These are phyloP conservation scores for Karstenula rhodostoma DNA, from an alignment of 2,329 filamentous ascomycete species.

Conservation along the genomic window DNA sequence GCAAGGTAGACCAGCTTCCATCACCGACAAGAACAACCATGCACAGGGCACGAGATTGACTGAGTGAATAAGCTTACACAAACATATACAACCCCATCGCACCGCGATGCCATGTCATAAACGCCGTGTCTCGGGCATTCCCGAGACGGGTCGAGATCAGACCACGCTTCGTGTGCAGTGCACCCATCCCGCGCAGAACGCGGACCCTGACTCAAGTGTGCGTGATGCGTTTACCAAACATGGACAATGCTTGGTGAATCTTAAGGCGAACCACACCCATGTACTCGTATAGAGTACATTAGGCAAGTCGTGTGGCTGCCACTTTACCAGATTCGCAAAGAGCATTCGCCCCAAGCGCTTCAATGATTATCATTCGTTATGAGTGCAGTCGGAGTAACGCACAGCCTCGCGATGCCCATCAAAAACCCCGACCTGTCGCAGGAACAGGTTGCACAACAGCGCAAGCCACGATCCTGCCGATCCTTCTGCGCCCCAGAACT, in stretches of 20 bases:
- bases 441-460: slow-evolving; percentile 1
- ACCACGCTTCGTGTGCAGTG: not conserved
- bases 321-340: not conserved
- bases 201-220: not conserved
- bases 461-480: slow-evolving; percentile 15
- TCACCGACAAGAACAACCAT: not conserved
- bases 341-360: not conserved
- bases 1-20: not conserved
- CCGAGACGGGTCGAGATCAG: not conserved
- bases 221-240: not conserved
- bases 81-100: not conserved
- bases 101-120: not conserved
- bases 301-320: not conserved
- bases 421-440: not conserved
- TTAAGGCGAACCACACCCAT: not conserved
- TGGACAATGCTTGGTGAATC: not conserved
- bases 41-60: not conserved
- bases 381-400: not conserved
- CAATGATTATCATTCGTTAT: not conserved
- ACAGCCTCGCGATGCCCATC: slow-evolving; percentile 10
- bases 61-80: not conserved
- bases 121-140: slow-evolving; percentile 6
- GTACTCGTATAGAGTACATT: not conserved
- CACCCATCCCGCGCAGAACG: not conserved
- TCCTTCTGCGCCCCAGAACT: slow-evolving; percentile 8